phyloP scores from a whole-genome alignment of 768 basidiomycete genomes.

The Suillus discolor region DNA sequence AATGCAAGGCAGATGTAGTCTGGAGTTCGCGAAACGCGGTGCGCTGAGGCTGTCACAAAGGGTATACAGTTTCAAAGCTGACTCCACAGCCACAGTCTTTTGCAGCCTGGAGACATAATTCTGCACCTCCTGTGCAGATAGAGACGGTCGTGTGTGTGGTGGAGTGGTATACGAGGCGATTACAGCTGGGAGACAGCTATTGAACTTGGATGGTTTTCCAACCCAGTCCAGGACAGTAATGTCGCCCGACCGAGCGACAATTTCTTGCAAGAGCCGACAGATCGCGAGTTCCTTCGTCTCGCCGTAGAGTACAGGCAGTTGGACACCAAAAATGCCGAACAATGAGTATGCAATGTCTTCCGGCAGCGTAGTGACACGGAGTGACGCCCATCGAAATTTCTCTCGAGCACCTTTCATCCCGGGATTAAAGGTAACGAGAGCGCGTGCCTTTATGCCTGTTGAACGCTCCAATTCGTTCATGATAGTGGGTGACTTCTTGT shows the following conservation, averaged over 20 bases:
- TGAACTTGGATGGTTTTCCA: neutral
- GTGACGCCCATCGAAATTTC: neutral
- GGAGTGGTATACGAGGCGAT: neutral
- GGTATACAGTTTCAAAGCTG: neutral
- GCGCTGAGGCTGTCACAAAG: neutral
- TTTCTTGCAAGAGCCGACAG: neutral
- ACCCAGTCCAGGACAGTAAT: neutral
- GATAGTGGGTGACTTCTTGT: neutral
- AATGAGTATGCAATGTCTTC: conserved; percentile 1
- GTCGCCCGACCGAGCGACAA: neutral
- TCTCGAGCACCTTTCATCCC: neutral
- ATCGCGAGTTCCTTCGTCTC: neutral
- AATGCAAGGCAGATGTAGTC: neutral
- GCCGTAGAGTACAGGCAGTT: neutral
- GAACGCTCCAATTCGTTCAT: neutral
- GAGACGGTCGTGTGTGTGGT: neutral
- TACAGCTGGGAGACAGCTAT: neutral
- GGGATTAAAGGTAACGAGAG: neutral
- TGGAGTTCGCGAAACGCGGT: neutral
- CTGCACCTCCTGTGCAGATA: neutral
- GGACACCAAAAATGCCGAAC: neutral
- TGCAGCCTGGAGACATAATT: neutral
- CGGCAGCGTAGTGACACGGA: neutral
- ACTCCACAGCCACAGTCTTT: neutral
- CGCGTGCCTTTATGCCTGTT: neutral